A percentile compares a stretch with the other conserved stretches of the same genome.
Evolutionary conservation across 495 filamentous ascomycete species (phyloP).

Genomic region (Daldinia grandis): DNA sequence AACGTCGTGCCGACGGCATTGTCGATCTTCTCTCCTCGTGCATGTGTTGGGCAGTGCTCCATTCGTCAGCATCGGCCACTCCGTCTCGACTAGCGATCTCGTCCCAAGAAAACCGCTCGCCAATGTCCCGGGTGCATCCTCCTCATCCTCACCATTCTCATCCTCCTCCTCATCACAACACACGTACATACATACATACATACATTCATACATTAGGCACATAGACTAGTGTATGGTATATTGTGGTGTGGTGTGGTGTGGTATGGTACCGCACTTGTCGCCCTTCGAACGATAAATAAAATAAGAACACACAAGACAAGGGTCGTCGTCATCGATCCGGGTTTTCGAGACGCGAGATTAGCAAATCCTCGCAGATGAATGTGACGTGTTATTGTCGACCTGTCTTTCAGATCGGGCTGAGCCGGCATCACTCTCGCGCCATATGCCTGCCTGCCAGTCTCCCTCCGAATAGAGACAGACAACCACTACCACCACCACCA

Average conservation of each 20-base stretch:
- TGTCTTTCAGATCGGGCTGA: neutral
- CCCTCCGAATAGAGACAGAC: neutral
- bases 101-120: neutral
- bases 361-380: slow-evolving; percentile 6
- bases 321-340: slow-evolving; percentile 1
- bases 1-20: slow-evolving; percentile 8
- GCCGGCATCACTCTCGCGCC: neutral
- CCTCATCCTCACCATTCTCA: neutral
- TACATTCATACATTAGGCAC: neutral
- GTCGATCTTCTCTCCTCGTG: slow-evolving; percentile 30
- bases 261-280: slow-evolving; percentile 3
- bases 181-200: slow-evolving; percentile 1
- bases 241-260: too few species aligned
- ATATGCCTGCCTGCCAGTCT: neutral
- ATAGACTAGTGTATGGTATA: too few species aligned
- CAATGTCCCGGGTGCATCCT: slow-evolving; percentile 1
- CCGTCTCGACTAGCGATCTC: slow-evolving; percentile 5
- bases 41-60: slow-evolving; percentile 18
- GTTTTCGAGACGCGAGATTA: slow-evolving; percentile 11
- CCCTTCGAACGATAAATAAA: neutral
- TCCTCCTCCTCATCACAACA: neutral
- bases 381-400: slow-evolving; percentile 17
- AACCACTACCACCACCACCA: neutral
- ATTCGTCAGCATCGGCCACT: slow-evolving; percentile 12
- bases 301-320: neutral